Evolutionary conservation across 495 filamentous ascomycete genomes (phyloP), one percentile per base, ranked within the genome.

Genomic region (Pseudoneurospora amorphoporcata): DNA sequence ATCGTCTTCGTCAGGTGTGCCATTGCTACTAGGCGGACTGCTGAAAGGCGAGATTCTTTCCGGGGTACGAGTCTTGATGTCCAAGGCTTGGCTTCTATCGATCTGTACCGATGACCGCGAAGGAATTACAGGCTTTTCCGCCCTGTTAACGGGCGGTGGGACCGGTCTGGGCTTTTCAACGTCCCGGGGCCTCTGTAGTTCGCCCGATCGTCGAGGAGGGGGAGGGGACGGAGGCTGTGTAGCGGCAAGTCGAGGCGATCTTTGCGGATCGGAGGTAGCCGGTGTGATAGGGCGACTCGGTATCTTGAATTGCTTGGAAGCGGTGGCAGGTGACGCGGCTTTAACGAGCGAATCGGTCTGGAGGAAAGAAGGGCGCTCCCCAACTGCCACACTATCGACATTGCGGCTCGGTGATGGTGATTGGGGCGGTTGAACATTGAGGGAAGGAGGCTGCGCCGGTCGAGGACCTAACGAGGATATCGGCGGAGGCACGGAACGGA

Each of bases 1-100:
- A 8, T 81, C 82, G 7, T 84, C 84, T 39, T 83, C 81, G 71
- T 85, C 84, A 7, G 84, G 80, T 69, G 88, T 92, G 70, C 88
- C 90, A 16, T 89, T 88, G 75, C 91, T 96, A 71, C 89, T 90
- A 16, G 95, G 94, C 12, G 94, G 95, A 39, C 94, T 97, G 79
- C 85, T 94, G 77, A 99, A 98, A 0, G 95, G 95, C 7, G 95
- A 98, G 1, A 91, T 83, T 71, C 77, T 81, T 23, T 84, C 83
- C 68, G 73, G 69, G 39, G 78, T 72, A 16, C 76, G 78, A 68
- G 71, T 77, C 40, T 72, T 78, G n/a, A 79, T 68, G 39, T 84
- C 80, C n/a, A 77, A 42, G 19, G 77, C 76, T 10, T 77, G 78
- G 39, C 74, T 72, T 4, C 72, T 68, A 3, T 81, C 76, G 16